phyloP scores from a whole-genome alignment of 1,284 basidiomycete species.

The Pseudozyma pruni region DNA sequence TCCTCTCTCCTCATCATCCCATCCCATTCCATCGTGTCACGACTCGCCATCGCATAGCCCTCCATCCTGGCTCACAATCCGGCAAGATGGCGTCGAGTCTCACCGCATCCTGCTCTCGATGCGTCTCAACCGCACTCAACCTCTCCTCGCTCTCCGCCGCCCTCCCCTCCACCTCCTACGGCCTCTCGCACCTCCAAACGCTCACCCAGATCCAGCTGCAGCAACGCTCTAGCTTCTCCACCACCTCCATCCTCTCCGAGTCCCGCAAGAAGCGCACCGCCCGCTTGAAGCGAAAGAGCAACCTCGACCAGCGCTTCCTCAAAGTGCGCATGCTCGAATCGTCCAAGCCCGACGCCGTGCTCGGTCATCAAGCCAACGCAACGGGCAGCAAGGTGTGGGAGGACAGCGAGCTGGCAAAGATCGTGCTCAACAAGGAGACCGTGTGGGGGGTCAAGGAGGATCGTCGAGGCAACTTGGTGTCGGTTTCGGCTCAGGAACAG shows the following conservation, averaged over 20 bases:
- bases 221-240: constrained; percentile 36
- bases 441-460: constrained; percentile 65
- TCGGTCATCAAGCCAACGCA: constrained; percentile 73
- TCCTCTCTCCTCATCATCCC: constrained; percentile 4
- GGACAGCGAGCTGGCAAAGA: constrained; percentile 52
- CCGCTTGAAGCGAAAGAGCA: constrained; percentile 62
- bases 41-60: neutral
- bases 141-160: constrained; percentile 29
- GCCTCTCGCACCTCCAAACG: constrained; percentile 6
- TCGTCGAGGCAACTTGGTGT: constrained; percentile 57
- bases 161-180: constrained; percentile 34
- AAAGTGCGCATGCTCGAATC: constrained; percentile 68
- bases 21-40: constrained; percentile 8
- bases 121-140: constrained; percentile 20
- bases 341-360: constrained; percentile 75
- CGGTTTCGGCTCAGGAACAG: constrained; percentile 14
- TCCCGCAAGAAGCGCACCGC: constrained; percentile 53
- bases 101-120: constrained; percentile 33
- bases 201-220: constrained; percentile 6
- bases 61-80: neutral
- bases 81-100: constrained; percentile 26
- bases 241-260: constrained; percentile 39
- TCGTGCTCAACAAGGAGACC: constrained; percentile 58
- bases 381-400: constrained; percentile 60
- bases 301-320: constrained; percentile 64